These are phyloP conservation scores for Lactarius hengduanensis DNA, from an alignment of 768 basidiomycete genomes.

Conservation along the genomic window DNA sequence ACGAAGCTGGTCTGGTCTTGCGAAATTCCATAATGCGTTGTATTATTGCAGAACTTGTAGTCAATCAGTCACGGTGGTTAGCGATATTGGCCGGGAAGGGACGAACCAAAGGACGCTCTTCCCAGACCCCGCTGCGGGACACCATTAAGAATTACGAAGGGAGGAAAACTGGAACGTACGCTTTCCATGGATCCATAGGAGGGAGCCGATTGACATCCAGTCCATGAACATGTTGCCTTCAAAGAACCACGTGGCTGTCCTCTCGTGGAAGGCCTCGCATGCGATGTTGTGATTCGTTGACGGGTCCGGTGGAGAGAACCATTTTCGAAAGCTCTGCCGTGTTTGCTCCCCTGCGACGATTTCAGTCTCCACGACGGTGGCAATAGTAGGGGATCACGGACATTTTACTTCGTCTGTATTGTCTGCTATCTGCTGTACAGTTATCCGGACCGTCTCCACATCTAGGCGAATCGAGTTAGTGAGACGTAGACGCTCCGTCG, in stretches of 20 bases:
- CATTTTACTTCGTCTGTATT: background rate
- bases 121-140: background rate
- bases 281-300: conserved; percentile 5
- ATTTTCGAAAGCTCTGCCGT: background rate
- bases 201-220: conserved; percentile 4
- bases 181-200: conserved; percentile 13
- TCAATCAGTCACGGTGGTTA: background rate
- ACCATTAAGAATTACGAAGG: background rate
- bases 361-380: background rate
- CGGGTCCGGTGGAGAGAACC: conserved; percentile 9
- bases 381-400: background rate
- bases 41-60: background rate
- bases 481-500: background rate
- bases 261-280: background rate
- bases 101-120: background rate
- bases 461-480: background rate
- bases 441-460: background rate
- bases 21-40: background rate
- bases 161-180: background rate
- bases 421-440: no score
- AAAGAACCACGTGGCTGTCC: conserved; percentile 10
- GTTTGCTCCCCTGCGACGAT: background rate
- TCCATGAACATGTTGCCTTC: background rate
- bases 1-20: background rate
- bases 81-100: background rate